phyloP scores from a whole-genome alignment of 2,329 filamentous ascomycete species.

The Penicillium fuscoglaucum region DNA sequence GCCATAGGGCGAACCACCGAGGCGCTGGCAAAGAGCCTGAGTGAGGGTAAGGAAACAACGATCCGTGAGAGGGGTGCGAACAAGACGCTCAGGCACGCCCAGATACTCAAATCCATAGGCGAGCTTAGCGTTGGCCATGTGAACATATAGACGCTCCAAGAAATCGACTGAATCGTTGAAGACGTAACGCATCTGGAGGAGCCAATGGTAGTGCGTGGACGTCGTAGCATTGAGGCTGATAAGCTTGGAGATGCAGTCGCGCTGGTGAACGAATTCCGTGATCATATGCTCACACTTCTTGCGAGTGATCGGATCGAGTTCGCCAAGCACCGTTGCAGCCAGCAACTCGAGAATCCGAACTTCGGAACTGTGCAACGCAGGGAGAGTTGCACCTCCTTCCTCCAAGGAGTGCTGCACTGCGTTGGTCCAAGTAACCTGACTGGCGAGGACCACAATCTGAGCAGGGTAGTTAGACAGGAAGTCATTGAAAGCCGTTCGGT shows the following conservation, averaged over 20 bases:
- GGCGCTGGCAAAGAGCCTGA: conserved; percentile 88
- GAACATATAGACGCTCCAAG: conserved; percentile 78
- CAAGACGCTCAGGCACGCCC: conserved; percentile 91
- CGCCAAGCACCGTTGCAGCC: conserved; percentile 83
- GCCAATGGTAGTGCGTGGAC: conserved; percentile 83
- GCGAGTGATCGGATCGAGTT: conserved; percentile 79
- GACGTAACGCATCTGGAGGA: conserved; percentile 95
- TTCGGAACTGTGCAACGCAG: conserved; percentile 74
- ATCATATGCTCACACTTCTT: conserved; percentile 99
- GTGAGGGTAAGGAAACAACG: conserved; percentile 97
- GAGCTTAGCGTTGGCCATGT: conserved; percentile 94
- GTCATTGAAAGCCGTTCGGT: conserved; percentile 68
- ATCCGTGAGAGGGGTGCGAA: conserved; percentile 94
- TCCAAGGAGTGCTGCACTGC: conserved; percentile 76
- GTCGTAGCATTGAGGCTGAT: conserved; percentile 71
- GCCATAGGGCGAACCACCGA: conserved; percentile 95
- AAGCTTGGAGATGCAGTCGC: conserved; percentile 87
- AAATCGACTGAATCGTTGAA: conserved; percentile 81
- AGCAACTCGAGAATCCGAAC: conserved; percentile 82
- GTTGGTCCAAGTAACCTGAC: conserved; percentile 90
- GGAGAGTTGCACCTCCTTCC: conserved; percentile 68
- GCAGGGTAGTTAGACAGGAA: conserved; percentile 85
- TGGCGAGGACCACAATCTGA: conserved; percentile 92
- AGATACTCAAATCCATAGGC: conserved; percentile 98
- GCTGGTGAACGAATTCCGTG: conserved; percentile 97